Evolutionary conservation across 352 stramenopile genomes (phyloP).

Genomic region (Phytophthora palmivora): DNA sequence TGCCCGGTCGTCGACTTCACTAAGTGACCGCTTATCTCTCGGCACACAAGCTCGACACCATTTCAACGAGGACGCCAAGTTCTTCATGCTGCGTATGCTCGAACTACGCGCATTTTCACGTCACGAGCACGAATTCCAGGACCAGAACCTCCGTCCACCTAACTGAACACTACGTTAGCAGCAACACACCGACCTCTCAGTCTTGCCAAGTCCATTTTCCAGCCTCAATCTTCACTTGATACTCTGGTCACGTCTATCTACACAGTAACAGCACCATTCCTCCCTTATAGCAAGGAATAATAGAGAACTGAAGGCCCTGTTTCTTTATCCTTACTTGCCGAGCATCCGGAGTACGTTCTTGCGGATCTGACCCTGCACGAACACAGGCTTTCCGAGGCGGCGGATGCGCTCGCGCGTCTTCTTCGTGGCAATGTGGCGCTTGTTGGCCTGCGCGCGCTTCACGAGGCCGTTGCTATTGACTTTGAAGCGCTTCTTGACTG

Average conservation of each 20-base stretch:
- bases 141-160: conserved; percentile 12
- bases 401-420: conserved; percentile 85
- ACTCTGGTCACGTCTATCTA: conserved; percentile 17
- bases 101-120: conserved; percentile 32
- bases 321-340: conserved; percentile 29
- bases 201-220: conserved; percentile 26
- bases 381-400: conserved; percentile 74
- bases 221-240: neutral
- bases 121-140: conserved; percentile 14
- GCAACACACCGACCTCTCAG: neutral
- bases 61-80: conserved; percentile 56
- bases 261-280: conserved; percentile 3
- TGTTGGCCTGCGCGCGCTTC: conserved; percentile 82
- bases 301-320: no score
- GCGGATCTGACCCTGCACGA: conserved; percentile 76
- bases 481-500: conserved; percentile 88
- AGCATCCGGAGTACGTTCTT: conserved; percentile 88
- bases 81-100: conserved; percentile 51
- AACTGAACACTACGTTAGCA: conserved; percentile 4
- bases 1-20: conserved; percentile 14
- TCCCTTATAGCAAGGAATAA: neutral
- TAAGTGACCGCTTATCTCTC: conserved; percentile 26
- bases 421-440: conserved; percentile 87
- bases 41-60: conserved; percentile 32
- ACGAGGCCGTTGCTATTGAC: conserved; percentile 84